phyloP scores from a whole-genome alignment of 2,329 filamentous ascomycete genomes.

The Pseudopyrenochaeta lycopersici region DNA sequence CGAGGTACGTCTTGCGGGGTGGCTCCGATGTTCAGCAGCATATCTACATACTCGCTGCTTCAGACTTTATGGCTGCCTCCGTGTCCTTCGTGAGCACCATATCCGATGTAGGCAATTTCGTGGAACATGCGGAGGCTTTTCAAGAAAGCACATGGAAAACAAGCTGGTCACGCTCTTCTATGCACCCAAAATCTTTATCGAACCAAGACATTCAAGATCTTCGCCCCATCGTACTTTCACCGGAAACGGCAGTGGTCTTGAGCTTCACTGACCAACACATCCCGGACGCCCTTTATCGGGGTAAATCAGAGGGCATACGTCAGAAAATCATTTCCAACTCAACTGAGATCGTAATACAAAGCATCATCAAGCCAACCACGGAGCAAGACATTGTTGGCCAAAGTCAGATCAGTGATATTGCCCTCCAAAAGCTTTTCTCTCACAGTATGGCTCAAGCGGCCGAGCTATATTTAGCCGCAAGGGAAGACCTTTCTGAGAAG shows the following conservation, averaged over 20 bases:
- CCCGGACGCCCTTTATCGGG: conserved; percentile 1
- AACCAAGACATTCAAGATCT: conserved; percentile 13
- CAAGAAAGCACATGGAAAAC: conserved; percentile 7
- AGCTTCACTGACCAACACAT: conserved; percentile 16
- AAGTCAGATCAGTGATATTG: not conserved
- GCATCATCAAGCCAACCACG: not conserved
- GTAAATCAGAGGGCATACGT: conserved; percentile 10
- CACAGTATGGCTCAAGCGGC: conserved; percentile 8
- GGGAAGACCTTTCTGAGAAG: not conserved
- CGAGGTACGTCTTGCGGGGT: conserved; percentile 11
- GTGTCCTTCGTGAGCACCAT: conserved; percentile 15
- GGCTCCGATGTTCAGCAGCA: conserved; percentile 5
- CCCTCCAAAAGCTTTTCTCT: conserved; percentile 6
- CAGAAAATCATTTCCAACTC: conserved; percentile 11
- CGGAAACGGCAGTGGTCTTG: not conserved
- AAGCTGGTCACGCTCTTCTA: conserved; percentile 10
- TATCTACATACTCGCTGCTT: conserved; percentile 14
- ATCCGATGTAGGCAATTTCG: conserved; percentile 8
- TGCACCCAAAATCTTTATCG: conserved; percentile 13
- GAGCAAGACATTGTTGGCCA: not conserved
- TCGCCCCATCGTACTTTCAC: not conserved
- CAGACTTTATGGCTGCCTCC: conserved; percentile 10
- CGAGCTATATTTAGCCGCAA: not conserved
- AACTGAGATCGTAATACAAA: conserved; percentile 8
- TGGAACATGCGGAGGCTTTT: conserved; percentile 15